A percentile compares a stretch with the other conserved stretches of the same genome.
phyloP scores from a whole-genome alignment of 169 alveolate genomes.

The Pseudocohnilembus persalinus region DNA sequence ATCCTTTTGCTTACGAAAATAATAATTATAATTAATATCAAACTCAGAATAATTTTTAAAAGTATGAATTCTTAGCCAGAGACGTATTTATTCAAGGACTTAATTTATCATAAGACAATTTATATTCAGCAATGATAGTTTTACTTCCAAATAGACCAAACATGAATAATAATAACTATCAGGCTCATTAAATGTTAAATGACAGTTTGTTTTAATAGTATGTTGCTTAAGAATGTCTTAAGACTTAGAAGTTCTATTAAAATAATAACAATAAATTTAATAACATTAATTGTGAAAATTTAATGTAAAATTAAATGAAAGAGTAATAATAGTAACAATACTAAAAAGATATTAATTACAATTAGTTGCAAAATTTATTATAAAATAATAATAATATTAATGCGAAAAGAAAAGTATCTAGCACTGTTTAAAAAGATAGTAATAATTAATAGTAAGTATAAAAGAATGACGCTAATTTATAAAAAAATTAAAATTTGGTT shows the following conservation, averaged over 20 bases:
- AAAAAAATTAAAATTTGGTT: no score
- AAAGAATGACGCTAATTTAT: no score
- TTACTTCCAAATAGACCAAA: slow-evolving; percentile 16
- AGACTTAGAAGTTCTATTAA: not conserved
- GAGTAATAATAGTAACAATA: no score
- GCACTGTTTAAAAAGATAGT: no score
- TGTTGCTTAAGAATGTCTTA: not conserved
- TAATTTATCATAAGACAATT: slow-evolving; percentile 5
- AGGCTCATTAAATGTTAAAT: not conserved
- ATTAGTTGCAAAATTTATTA: no score
- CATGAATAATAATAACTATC: not conserved
- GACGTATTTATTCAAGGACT: slow-evolving; percentile 7
- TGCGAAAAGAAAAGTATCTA: no score
- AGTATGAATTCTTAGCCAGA: not conserved
- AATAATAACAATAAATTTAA: no score
- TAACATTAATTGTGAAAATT: no score
- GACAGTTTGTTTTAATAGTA: not conserved
- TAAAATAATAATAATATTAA: no score
- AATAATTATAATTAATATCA: not conserved
- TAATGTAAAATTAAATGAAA: no score
- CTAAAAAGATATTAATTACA: no score
- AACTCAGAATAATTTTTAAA: not conserved
- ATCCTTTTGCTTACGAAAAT: not conserved
- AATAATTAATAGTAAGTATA: no score
- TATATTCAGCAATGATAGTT: slow-evolving; percentile 2